A percentile compares a stretch with the other conserved stretches of the same genome.
These are phyloP conservation scores for Penicillium sp. DNA, from an alignment of 2,329 filamentous ascomycete species.

Conservation along the genomic window DNA sequence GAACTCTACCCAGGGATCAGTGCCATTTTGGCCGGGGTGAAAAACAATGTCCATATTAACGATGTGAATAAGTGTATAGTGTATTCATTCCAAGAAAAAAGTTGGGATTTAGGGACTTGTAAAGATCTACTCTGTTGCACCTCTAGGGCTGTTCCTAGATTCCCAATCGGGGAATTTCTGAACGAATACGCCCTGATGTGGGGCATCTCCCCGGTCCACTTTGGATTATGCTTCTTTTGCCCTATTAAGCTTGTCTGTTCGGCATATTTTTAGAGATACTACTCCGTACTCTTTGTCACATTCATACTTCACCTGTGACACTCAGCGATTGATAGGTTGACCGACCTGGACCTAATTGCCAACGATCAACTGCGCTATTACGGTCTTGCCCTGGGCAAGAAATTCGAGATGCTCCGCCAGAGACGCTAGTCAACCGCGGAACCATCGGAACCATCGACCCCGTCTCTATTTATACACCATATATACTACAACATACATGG, in stretches of 20 bases:
- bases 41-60: constrained; percentile 34
- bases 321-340: too few species aligned
- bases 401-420: too few species aligned
- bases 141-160: constrained; percentile 4
- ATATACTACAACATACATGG: too few species aligned
- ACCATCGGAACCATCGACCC: too few species aligned
- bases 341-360: too few species aligned
- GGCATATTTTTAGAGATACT: background rate
- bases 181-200: constrained; percentile 32
- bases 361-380: too few species aligned
- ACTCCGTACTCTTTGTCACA: too few species aligned
- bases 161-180: constrained; percentile 25
- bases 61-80: background rate
- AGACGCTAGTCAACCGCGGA: too few species aligned
- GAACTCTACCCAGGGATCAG: constrained; percentile 34
- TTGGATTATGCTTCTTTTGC: constrained; percentile 1
- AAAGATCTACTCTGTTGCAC: background rate
- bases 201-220: background rate
- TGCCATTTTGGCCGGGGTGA: constrained; percentile 34
- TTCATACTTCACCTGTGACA: too few species aligned
- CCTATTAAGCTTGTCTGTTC: background rate
- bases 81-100: background rate
- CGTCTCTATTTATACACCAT: too few species aligned
- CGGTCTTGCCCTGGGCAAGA: too few species aligned
- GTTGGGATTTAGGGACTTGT: background rate